Evolutionary conservation across 129 eudicot species (phyloP).

Genomic region (Arctium lappa): DNA sequence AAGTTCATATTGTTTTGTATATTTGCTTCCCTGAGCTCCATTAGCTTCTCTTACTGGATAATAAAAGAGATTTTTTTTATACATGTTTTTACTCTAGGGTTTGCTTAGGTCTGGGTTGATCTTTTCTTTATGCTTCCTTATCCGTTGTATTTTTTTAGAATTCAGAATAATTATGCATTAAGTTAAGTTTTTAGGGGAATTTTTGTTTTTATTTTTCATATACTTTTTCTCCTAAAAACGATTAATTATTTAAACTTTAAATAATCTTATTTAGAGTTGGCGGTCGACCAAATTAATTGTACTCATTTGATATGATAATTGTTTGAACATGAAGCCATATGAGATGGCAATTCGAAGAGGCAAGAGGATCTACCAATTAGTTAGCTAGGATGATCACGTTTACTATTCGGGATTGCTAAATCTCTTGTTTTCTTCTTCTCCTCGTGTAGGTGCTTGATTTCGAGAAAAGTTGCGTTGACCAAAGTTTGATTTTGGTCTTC

Average conservation of each 20-base stretch:
- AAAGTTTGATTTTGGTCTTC: background rate
- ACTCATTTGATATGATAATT: background rate
- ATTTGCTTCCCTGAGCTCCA: background rate
- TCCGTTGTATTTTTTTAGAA: background rate
- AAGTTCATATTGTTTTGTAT: background rate
- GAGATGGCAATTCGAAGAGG: background rate
- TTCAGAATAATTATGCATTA: background rate
- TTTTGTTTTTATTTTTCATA: background rate
- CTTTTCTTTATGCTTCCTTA: background rate
- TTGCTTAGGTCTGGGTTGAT: constrained; percentile 2
- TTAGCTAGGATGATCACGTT: background rate
- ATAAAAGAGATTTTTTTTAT: background rate
- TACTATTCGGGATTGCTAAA: background rate
- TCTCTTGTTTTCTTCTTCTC: background rate
- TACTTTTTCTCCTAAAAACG: background rate
- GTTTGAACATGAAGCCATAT: background rate
- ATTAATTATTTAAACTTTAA: background rate
- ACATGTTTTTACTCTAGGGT: constrained; percentile 14
- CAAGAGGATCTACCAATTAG: background rate
- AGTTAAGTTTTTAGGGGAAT: background rate
- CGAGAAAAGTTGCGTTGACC: background rate
- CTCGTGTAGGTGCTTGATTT: background rate
- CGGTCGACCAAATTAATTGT: background rate
- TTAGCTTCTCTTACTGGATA: background rate
- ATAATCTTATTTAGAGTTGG: background rate